phyloP scores from a whole-genome alignment of 179 eudicot genomes.

The Pouteria campechiana region DNA sequence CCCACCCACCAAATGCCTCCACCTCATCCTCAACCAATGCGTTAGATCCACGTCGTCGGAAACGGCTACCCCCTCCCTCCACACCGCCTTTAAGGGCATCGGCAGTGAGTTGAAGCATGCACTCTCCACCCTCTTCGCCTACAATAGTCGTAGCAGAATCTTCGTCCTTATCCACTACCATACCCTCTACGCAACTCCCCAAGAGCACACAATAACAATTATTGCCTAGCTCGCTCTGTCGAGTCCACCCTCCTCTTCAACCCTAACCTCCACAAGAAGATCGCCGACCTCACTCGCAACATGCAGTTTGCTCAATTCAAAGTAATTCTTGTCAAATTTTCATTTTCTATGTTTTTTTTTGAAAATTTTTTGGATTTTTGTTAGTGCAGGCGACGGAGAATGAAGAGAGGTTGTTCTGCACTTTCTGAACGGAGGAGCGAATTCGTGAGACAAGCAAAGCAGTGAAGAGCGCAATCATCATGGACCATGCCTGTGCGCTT shows the following conservation, averaged over 20 bases:
- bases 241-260: slow-evolving; percentile 20
- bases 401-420: slow-evolving; percentile 39
- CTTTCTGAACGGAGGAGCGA: slow-evolving; percentile 42
- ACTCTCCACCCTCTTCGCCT: slow-evolving; percentile 22
- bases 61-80: slow-evolving; percentile 27
- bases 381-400: slow-evolving; percentile 49
- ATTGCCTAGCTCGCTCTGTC: slow-evolving; percentile 57
- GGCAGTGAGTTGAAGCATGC: slow-evolving; percentile 32
- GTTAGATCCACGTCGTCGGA: slow-evolving; percentile 16
- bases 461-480: slow-evolving; percentile 50
- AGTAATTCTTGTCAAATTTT: slow-evolving; percentile 19
- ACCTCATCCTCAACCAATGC: slow-evolving; percentile 20
- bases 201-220: slow-evolving; percentile 36
- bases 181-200: slow-evolving; percentile 22
- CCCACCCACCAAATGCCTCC: slow-evolving; percentile 36
- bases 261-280: slow-evolving; percentile 37
- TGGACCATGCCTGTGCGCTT: slow-evolving; percentile 66
- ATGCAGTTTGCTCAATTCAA: slow-evolving; percentile 52
- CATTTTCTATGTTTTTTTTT: too few relatives aligned
- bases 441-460: slow-evolving; percentile 37
- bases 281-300: slow-evolving; percentile 43
- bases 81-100: slow-evolving; percentile 42
- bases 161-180: slow-evolving; percentile 42
- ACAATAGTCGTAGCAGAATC: slow-evolving; percentile 35
- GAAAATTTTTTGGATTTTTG: too few relatives aligned